Evolutionary conservation across 2,329 filamentous ascomycete species (phyloP), one percentile per base, ranked within the genome.

Genomic region (Colletotrichum magnum): DNA sequence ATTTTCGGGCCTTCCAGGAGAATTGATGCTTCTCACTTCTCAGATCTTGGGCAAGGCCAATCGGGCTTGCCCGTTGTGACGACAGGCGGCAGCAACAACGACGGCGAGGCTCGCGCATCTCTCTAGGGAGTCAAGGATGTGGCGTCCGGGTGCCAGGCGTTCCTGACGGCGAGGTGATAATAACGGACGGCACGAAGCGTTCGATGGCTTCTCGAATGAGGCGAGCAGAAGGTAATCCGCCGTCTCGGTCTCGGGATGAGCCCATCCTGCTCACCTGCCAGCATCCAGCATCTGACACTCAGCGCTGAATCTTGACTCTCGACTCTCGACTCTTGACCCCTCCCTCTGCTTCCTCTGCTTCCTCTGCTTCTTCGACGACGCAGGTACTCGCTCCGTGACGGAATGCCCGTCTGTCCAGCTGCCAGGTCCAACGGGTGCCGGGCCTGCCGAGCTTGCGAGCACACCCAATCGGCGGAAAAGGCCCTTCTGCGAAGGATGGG

Each of bases 91-190:
- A 53, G 59, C 53, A 53, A 58, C 53, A 41, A 39, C 53, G 53
- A 64, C 53, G 32, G 26, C 53, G 53, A 59, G 54, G 54, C 28
- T 56, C 5, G 4, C 28, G 45, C 28, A n/a, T 13, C 32, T 21
- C 15, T 41, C 51, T 36, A 60, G 21, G 21, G 21, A 24, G 32
- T 36, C 61, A 50, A 59, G 66, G 56, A 56, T 66, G 56, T 60
- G 66, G 62, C 66, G 56, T 36, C n/a, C 51, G 36, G 50, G 36
- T 69, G 36, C 36, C 50, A 57, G 48, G 43, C 56, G 54, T 69
- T 57, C 56, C 66, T 66, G 66, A 51, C 48, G 28, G 47, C 45
- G 41, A 64, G 54, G 59, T 39, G 48, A 66, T 50, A 43, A 65
- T 43, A 41, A 65, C 36, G 54, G 60, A 41, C 62, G 15, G 60